phyloP scores from a whole-genome alignment of 2,329 filamentous ascomycete species.

The Fusarium armeniacum region DNA sequence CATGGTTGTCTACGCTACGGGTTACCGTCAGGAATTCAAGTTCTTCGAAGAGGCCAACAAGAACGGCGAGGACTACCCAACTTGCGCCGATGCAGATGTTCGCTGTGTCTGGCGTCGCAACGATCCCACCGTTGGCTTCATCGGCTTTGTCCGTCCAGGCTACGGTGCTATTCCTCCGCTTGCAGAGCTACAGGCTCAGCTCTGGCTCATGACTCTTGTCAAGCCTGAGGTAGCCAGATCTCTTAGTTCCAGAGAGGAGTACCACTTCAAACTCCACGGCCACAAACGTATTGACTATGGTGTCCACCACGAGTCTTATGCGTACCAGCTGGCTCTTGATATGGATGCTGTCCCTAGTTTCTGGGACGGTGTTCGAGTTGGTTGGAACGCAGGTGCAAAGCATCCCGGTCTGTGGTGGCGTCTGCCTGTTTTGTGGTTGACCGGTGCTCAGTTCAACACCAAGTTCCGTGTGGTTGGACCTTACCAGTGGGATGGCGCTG shows the following conservation, averaged over 20 bases:
- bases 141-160: neutral
- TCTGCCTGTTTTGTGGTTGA: neutral
- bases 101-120: neutral
- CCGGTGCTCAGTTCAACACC: neutral
- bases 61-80: neutral
- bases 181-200: conserved; percentile 50
- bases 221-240: neutral
- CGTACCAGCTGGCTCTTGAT: neutral
- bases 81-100: neutral
- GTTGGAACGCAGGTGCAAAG: neutral
- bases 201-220: conserved; percentile 54
- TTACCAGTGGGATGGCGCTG: neutral
- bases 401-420: neutral
- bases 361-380: neutral
- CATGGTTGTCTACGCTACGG: neutral
- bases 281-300: conserved; percentile 4
- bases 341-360: neutral
- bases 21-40: neutral
- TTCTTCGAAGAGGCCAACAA: neutral
- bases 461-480: neutral
- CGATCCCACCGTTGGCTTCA: neutral
- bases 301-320: neutral
- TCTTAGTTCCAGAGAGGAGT: neutral
- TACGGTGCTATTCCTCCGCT: neutral
- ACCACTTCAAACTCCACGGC: neutral